Base-by-base conservation (phyloP, 768 basidiomycete species). In the Mycena rebaudengoi region DNA sequence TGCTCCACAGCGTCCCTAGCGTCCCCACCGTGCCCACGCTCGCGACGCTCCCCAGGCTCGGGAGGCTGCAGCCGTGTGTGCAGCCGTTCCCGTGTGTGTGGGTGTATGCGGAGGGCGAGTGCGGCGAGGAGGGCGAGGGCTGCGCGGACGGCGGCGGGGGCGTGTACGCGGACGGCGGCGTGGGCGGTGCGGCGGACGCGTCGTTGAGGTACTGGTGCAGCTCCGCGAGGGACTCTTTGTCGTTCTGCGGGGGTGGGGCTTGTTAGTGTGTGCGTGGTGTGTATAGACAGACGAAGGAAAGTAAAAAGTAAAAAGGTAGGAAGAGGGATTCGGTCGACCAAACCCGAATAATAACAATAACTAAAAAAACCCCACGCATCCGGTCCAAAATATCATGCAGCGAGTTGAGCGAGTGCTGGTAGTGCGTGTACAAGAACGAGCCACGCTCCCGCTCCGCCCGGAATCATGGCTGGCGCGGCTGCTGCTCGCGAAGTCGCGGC, bases 381-480 rank as follows among this genome's bases (percentile, higher is more conserved):
- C 90, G 80, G 71, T 94, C 91, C 33, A 95, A 80, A 62, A 95
- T 93, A 70, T 92, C 91, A 60, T 85, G 80, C 59, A 95, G 78
- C n/a, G 93, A 94, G 64, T 90, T 89, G 66, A 95, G 76, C 26
- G 93, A 95, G 64, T 91, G 87, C 60, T 92, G 88, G 70, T 92
- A 94, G 64, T 94, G 91, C 66, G 85, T 79, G 75, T 94, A 95
- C 48, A 90, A 83, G 23, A 69, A 62, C 56, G 50, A 41, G 21
- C 40, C n/a, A n/a, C n/a, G n/a, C n/a, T 41, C 40, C 8, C 6
- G 20, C 30, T 30, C 2, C 29, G 29, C 26, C 29, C 28, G n/a
- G n/a, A n/a, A n/a, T n/a, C n/a, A n/a, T n/a, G n/a, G n/a, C n/a
- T n/a, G n/a, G n/a, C n/a, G n/a, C n/a, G n/a, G n/a, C n/a, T n/a